Base-by-base conservation (phyloP, 164 flowering plant species). In the Stephania japonica region DNA sequence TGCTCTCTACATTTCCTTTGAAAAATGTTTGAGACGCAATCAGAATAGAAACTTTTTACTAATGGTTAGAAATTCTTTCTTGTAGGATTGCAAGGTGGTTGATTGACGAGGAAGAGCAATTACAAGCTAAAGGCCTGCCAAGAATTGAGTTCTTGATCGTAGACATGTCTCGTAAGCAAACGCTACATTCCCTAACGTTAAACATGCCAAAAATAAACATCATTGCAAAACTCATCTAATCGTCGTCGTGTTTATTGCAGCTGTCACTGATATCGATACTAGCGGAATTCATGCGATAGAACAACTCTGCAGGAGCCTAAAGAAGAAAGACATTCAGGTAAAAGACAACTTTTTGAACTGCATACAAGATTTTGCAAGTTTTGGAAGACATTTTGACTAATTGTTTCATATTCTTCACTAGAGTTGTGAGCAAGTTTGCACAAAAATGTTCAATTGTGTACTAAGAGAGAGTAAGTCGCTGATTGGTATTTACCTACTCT, bases 261-360 rank as follows among this genome's bases (percentile, higher is more conserved):
- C 98, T 71, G 97, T 93, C 41, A 89, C 88, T 25, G 95, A 93
- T 82, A 89, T 91, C 4, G 94, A 93, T 76, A 93, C 98, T 27
- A 91, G 96, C 73, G 97, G 96, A 24, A 90, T 91, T 75, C 92
- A 88, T 73, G 91, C 97, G 21, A 74, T 91, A 63, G 93, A 91
- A 81, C 93, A 90, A 68, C 70, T 93, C 67, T 68, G 80, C 77
- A 81, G 77, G 64, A 86, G 85, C 79, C 90, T 91, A 56, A 79
- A 80, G 56, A 91, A 90, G 80, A 84, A 83, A 86, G 87, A 82
- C n/a, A 42, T 91, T 75, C 84, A 89, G 85, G 97, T 87, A 81
- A 59, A 59, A 59, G 8, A 59, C 12, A 12, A 47, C 38, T 32
- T 32, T 32, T 32, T 32, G 38, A 32, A 32, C 38, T 32, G 38